Percentiles rank a stretch among this genome's conserved stretches.
Evolutionary conservation across 2,329 filamentous ascomycete genomes (phyloP).

Genomic region (Aspergillus ustus): DNA sequence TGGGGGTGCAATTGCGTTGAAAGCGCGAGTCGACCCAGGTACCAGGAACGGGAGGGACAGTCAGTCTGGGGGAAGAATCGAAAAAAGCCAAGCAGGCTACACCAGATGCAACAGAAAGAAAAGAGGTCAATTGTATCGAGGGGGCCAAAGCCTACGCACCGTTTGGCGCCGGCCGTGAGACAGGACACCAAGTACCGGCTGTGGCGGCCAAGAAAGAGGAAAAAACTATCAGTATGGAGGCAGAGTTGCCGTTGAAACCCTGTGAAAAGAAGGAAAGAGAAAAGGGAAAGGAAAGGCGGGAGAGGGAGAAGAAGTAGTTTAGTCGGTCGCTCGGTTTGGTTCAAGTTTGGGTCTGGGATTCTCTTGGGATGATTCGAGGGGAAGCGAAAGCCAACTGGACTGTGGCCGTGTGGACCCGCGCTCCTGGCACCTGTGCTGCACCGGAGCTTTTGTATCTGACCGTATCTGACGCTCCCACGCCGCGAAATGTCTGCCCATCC

Average conservation of each 20-base stretch:
- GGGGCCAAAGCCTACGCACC: slow-evolving; percentile 51
- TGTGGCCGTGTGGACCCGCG: neutral
- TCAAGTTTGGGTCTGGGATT: neutral
- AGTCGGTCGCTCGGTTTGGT: slow-evolving; percentile 5
- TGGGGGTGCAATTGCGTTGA: slow-evolving; percentile 20
- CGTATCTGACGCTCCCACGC: slow-evolving; percentile 1
- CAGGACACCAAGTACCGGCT: slow-evolving; percentile 52
- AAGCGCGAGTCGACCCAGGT: slow-evolving; percentile 18
- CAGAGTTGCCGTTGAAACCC: slow-evolving; percentile 32
- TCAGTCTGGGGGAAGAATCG: slow-evolving; percentile 19
- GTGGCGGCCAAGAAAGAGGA: slow-evolving; percentile 46
- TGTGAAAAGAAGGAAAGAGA: slow-evolving; percentile 24
- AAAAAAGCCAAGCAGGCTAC: slow-evolving; percentile 23
- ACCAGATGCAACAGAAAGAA: slow-evolving; percentile 23
- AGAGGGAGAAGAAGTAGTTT: slow-evolving; percentile 19
- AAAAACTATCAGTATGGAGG: slow-evolving; percentile 41
- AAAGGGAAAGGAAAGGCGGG: slow-evolving; percentile 21
- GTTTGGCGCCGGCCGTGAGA: slow-evolving; percentile 52
- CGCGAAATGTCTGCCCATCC: neutral
- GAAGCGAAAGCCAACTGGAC: neutral
- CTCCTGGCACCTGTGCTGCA: neutral
- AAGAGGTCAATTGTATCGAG: slow-evolving; percentile 27
- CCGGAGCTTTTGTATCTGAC: no score
- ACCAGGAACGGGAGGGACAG: slow-evolving; percentile 23
- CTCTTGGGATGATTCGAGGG: slow-evolving; percentile 15